These are phyloP conservation scores for Globisporangium cylindrosporum DNA, from an alignment of 352 stramenopile species.

Conservation along the genomic window DNA sequence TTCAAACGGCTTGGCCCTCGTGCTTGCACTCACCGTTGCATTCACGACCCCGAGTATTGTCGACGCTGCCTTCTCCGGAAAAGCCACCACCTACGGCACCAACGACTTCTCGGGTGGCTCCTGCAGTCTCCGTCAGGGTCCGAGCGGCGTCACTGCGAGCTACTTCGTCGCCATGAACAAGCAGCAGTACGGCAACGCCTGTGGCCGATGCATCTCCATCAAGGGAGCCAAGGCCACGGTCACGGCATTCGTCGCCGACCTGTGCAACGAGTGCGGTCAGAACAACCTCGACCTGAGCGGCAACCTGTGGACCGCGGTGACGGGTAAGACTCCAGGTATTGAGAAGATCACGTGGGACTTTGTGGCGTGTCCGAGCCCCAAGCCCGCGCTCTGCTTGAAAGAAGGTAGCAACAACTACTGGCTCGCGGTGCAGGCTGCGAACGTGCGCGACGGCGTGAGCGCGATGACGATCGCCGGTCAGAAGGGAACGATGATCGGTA, in stretches of 20 bases:
- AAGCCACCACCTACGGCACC: too few species aligned
- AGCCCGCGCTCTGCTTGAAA: constrained; percentile 15
- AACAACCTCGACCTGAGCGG: constrained; percentile 20
- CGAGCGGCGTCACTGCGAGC: too few species aligned
- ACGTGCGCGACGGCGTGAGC: constrained; percentile 15
- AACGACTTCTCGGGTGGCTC: too few species aligned
- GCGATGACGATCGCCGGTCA: constrained; percentile 8
- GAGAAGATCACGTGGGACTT: constrained; percentile 16
- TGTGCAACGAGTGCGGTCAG: constrained; percentile 16
- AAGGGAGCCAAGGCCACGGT: constrained; percentile 15
- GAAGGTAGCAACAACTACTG: constrained; percentile 17
- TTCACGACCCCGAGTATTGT: too few species aligned
- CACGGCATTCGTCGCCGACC: constrained; percentile 15
- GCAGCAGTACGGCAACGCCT: constrained; percentile 12
- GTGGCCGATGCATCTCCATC: constrained; percentile 15
- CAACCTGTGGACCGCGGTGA: constrained; percentile 14
- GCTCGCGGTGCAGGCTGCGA: constrained; percentile 16
- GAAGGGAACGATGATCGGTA: constrained; percentile 14
- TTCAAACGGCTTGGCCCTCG: too few species aligned
- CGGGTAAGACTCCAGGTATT: constrained; percentile 14
- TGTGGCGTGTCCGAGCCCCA: constrained; percentile 9
- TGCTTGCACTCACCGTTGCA: too few species aligned
- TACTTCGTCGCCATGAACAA: too few species aligned
- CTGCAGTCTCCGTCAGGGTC: too few species aligned
- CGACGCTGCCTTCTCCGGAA: too few species aligned